phyloP scores from a whole-genome alignment of 1,139 yeast species.

The Geotrichum klebahnii region DNA sequence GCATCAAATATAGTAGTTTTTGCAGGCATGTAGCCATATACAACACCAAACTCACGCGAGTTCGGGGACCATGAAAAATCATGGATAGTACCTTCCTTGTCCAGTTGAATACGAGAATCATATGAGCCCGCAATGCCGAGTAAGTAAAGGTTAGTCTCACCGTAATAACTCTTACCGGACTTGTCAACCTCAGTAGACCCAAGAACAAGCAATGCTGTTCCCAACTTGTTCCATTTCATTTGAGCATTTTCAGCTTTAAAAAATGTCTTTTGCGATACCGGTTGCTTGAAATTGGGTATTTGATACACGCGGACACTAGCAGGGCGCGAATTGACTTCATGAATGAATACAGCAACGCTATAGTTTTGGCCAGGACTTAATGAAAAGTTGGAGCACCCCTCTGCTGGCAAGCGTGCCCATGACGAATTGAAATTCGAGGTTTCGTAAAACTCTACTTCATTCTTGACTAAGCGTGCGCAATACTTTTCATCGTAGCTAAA shows the following conservation, averaged over 20 bases:
- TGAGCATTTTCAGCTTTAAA: slow-evolving; percentile 94
- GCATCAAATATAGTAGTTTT: slow-evolving; percentile 92
- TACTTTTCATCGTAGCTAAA: slow-evolving; percentile 73
- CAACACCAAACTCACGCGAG: slow-evolving; percentile 94
- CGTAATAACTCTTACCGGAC: slow-evolving; percentile 90
- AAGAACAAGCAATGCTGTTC: slow-evolving; percentile 88
- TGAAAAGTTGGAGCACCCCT: slow-evolving; percentile 50
- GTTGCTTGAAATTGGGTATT: slow-evolving; percentile 64
- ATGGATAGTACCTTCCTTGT: slow-evolving; percentile 93
- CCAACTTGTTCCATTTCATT: slow-evolving; percentile 89
- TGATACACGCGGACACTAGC: slow-evolving; percentile 83
- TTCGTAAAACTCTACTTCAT: slow-evolving; percentile 70
- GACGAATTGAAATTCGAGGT: slow-evolving; percentile 54
- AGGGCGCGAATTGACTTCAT: slow-evolving; percentile 74
- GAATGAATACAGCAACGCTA: slow-evolving; percentile 85
- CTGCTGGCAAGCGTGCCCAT: slow-evolving; percentile 57
- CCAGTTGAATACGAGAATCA: slow-evolving; percentile 81
- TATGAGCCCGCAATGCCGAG: slow-evolving; percentile 90
- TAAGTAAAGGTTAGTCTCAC: slow-evolving; percentile 88
- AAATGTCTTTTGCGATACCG: slow-evolving; percentile 80
- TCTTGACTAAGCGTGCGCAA: slow-evolving; percentile 55
- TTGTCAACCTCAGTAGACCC: slow-evolving; percentile 96
- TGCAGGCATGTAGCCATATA: slow-evolving; percentile 97
- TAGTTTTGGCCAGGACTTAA: slow-evolving; percentile 89
- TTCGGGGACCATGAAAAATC: slow-evolving; percentile 97